These are phyloP conservation scores for Neospora caninum DNA, from an alignment of 169 alveolate genomes.

Conservation along the genomic window DNA sequence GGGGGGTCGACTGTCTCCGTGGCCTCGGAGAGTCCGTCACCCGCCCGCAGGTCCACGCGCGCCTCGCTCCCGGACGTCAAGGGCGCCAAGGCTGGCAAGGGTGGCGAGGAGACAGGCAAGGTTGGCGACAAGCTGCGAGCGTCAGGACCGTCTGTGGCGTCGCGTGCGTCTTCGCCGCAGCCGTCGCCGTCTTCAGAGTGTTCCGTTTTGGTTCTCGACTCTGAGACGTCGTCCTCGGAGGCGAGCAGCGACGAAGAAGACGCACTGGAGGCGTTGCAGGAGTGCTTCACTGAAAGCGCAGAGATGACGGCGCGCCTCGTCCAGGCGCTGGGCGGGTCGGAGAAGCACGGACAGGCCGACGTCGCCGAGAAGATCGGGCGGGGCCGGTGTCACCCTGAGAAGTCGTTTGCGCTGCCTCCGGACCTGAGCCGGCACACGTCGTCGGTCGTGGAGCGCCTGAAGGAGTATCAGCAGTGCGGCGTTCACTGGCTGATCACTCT, in stretches of 20 bases:
- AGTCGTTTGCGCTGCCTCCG: constrained; percentile 33
- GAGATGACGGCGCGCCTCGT: constrained; percentile 57
- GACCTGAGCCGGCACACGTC: constrained; percentile 26
- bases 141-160: not conserved
- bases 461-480: constrained; percentile 84
- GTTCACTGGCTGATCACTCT: constrained; percentile 83
- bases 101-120: too few relatives aligned
- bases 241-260: constrained; percentile 59
- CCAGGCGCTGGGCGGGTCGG: constrained; percentile 62
- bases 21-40: too few relatives aligned
- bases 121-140: not conserved
- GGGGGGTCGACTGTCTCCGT: too few relatives aligned
- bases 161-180: not conserved
- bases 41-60: too few relatives aligned
- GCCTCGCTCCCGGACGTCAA: too few relatives aligned
- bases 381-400: constrained; percentile 63
- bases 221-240: not conserved
- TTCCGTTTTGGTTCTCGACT: not conserved
- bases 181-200: not conserved
- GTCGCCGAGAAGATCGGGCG: constrained; percentile 40
- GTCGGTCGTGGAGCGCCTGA: constrained; percentile 66
- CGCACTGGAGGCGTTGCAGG: constrained; percentile 57
- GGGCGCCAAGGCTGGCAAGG: too few relatives aligned
- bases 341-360: not conserved
- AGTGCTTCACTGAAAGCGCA: constrained; percentile 45